Conservation (phyloP, 148 eudicot species). For the Hydrangea macrophylla region DNA sequence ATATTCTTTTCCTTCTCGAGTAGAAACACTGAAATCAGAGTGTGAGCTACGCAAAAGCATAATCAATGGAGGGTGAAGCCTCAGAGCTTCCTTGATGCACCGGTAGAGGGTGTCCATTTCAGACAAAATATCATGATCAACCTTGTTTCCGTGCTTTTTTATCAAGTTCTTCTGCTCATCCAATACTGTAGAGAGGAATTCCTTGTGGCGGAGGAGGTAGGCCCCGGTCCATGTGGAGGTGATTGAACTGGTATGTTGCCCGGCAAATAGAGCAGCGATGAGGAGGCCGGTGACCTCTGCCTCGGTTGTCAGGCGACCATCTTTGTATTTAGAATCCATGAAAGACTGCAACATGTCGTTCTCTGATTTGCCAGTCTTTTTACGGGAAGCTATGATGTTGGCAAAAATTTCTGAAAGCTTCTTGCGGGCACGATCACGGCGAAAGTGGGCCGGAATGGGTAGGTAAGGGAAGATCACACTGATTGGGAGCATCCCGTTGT, state of each 20-base stretch:
- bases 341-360: constrained; percentile 90
- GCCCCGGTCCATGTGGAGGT: constrained; percentile 97
- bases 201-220: constrained; percentile 59
- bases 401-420: constrained; percentile 67
- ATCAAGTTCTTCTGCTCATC: constrained; percentile 65
- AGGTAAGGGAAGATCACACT: constrained; percentile 91
- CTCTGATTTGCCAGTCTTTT: constrained; percentile 57
- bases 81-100: constrained; percentile 90
- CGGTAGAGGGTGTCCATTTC: constrained; percentile 85
- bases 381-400: constrained; percentile 63
- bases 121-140: constrained; percentile 76
- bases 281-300: constrained; percentile 87
- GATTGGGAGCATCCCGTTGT: constrained; percentile 88
- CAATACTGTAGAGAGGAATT: constrained; percentile 46
- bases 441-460: constrained; percentile 86
- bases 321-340: constrained; percentile 93
- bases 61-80: constrained; percentile 93
- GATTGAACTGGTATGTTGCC: constrained; percentile 95
- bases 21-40: constrained; percentile 72
- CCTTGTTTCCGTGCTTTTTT: constrained; percentile 61
- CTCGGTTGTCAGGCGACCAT: constrained; percentile 80
- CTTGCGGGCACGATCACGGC: constrained; percentile 84
- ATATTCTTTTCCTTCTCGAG: constrained; percentile 81
- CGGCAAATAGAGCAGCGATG: constrained; percentile 93
- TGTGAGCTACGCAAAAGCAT: constrained; percentile 85